phyloP scores from a whole-genome alignment of 2,329 filamentous ascomycete genomes.

The Thielaviopsis musarum region DNA sequence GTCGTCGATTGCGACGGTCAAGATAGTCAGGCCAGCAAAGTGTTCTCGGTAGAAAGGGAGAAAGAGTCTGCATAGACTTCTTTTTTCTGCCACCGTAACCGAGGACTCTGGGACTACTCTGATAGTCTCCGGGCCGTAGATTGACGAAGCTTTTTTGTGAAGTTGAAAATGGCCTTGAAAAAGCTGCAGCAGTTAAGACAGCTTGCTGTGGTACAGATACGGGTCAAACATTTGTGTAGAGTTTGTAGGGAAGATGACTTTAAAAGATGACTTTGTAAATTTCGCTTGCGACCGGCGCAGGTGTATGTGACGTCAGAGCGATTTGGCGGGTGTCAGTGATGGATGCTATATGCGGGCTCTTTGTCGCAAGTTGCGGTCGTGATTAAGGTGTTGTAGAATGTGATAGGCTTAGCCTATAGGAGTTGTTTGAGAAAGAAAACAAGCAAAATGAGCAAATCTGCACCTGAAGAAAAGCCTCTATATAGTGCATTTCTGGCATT shows the following conservation, averaged over 20 bases:
- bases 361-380: not conserved
- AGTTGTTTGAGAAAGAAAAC: not conserved
- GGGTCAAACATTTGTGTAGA: conserved; percentile 34
- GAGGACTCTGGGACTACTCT: conserved; percentile 38
- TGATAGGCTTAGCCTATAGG: not conserved
- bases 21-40: conserved; percentile 34
- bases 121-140: conserved; percentile 45
- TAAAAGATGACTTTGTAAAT: too few relatives aligned
- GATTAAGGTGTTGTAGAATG: not conserved
- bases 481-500: not conserved
- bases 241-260: not conserved
- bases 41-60: conserved; percentile 30
- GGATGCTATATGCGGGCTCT: not conserved
- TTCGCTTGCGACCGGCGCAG: too few relatives aligned
- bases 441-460: not conserved
- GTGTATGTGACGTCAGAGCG: not conserved
- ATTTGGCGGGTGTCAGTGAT: not conserved
- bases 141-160: conserved; percentile 19
- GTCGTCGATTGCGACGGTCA: not conserved
- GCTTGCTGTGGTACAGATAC: conserved; percentile 48
- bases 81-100: conserved; percentile 22
- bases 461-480: not conserved
- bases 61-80: conserved; percentile 15
- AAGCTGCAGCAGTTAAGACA: conserved; percentile 40
- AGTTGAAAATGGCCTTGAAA: conserved; percentile 32